Percentiles rank a stretch among this genome's conserved stretches.
These are phyloP conservation scores for Apiotrichum veenhuisii DNA, from an alignment of 1,284 basidiomycete species.

Conservation along the genomic window DNA sequence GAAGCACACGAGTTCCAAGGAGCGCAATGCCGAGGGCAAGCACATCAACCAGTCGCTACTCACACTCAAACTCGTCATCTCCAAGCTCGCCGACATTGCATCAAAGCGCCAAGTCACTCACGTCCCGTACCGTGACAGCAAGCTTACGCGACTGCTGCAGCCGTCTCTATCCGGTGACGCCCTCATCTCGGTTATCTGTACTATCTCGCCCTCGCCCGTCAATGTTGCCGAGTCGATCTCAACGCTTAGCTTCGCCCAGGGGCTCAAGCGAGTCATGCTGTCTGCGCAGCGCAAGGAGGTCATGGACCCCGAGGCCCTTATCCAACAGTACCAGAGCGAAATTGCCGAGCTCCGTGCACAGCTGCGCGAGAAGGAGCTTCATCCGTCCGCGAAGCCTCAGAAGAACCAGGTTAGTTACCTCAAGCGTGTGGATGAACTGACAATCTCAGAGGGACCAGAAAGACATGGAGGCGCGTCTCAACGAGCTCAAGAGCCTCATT, in stretches of 20 bases:
- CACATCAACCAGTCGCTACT: constrained; percentile 68
- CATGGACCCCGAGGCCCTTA: constrained; percentile 84
- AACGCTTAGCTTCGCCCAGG: constrained; percentile 76
- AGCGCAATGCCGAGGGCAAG: constrained; percentile 83
- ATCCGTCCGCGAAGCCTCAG: constrained; percentile 56
- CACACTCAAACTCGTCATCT: constrained; percentile 84
- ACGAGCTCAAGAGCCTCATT: constrained; percentile 80
- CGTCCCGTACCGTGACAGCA: constrained; percentile 93
- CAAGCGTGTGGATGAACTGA: not conserved
- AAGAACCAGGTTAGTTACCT: constrained; percentile 13
- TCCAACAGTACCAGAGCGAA: constrained; percentile 79
- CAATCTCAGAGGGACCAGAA: constrained; percentile 60
- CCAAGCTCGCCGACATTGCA: constrained; percentile 79
- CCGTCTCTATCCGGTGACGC: constrained; percentile 93
- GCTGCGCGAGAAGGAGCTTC: constrained; percentile 42
- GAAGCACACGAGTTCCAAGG: constrained; percentile 88
- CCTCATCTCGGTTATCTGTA: constrained; percentile 92
- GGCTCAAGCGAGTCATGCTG: constrained; percentile 57
- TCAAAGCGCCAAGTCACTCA: constrained; percentile 77
- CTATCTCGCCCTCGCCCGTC: constrained; percentile 72
- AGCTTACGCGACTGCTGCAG: constrained; percentile 86
- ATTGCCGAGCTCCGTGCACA: constrained; percentile 67
- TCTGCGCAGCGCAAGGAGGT: constrained; percentile 90
- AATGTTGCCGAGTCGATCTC: constrained; percentile 75
- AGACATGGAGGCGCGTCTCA: constrained; percentile 72